Evolutionary conservation across 2,329 filamentous ascomycete genomes (phyloP), one percentile per base, ranked within the genome.

Genomic region (Exophiala sp.): DNA sequence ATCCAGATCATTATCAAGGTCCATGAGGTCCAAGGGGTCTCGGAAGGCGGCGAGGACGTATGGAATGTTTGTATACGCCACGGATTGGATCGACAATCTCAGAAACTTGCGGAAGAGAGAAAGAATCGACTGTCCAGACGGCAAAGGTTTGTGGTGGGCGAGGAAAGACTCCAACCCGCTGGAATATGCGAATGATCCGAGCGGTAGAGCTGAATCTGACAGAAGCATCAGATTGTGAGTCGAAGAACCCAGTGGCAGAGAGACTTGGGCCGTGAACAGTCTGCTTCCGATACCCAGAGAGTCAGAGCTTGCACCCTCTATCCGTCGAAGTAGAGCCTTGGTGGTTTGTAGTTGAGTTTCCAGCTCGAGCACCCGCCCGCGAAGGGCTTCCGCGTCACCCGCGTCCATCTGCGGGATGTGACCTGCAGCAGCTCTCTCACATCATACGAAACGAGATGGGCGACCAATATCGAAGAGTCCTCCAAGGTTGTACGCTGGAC

Each of bases 121-220:
- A 11, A 65, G 60, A 3, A 64, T 63, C 14, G 65, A 65, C 29
- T 62, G 50, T 14, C 58, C 52, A 2, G 58, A 58, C 16, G 67
- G 64, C n/a, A 66, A 59, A 16, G 64, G 60, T 50, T 73, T 73
- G 55, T 72, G 66, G 62, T 83, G 80, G 2, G 77, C 79, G 45
- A 83, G 74, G 61, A 79, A 83, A 16, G 80, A 83, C 64, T 83
- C 80, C 14, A 83, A 68, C 3, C 80, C 80, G 61, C 73, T 79
- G 63, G 77, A 81, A 68, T 82, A 83, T 56, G 80, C 80, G 63
- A 83, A 83, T 1, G 80, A 82, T 39, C 80, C 80, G 1, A 83
- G 68, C 1, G 80, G 80, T 1, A 83, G 73, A 14, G 80, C 80
- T 16, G 80, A 82, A 66, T 83, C 80, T 45, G 80, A 77, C 22